phyloP scores from a whole-genome alignment of 1,284 basidiomycete species.

The Singerocomus inundabilis region DNA sequence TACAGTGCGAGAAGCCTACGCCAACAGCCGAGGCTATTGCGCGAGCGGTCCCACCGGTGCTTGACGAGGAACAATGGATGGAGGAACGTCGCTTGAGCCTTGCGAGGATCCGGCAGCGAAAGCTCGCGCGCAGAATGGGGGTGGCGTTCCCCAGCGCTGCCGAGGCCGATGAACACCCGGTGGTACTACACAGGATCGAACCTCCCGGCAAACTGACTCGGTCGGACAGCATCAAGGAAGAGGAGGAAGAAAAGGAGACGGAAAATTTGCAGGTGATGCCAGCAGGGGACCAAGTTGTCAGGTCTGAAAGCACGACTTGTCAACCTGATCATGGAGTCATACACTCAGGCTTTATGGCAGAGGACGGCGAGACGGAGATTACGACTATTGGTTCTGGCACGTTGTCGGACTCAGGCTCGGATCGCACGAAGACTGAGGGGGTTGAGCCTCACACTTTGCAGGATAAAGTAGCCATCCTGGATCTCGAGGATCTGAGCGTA shows the following conservation, averaged over 20 bases:
- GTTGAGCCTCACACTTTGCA: conserved; percentile 24
- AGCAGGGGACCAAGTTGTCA: neutral
- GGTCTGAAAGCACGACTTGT: conserved; percentile 1
- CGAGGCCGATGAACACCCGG: conserved; percentile 15
- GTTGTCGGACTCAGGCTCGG: conserved; percentile 28
- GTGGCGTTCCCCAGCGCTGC: conserved; percentile 18
- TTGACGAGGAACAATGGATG: conserved; percentile 47
- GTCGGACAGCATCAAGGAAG: conserved; percentile 35
- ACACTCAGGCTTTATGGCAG: conserved; percentile 4
- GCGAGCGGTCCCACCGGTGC: conserved; percentile 21
- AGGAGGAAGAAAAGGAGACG: conserved; percentile 25
- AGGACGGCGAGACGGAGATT: conserved; percentile 25
- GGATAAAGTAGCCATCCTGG: conserved; percentile 28
- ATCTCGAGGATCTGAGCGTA: conserved; percentile 29
- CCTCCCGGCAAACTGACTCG: conserved; percentile 28
- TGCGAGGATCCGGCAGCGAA: conserved; percentile 39
- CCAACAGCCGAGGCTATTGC: conserved; percentile 4
- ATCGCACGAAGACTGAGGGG: conserved; percentile 26
- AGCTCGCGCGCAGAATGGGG: conserved; percentile 33
- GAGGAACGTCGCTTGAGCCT: conserved; percentile 39
- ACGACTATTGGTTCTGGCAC: conserved; percentile 27
- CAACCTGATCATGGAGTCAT: conserved; percentile 6
- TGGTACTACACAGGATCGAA: conserved; percentile 23
- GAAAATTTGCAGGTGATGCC: conserved; percentile 1
- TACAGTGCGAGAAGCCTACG: conserved; percentile 24